Conservation (phyloP, 257 asterid species). For the Solanum tarapatanum region DNA sequence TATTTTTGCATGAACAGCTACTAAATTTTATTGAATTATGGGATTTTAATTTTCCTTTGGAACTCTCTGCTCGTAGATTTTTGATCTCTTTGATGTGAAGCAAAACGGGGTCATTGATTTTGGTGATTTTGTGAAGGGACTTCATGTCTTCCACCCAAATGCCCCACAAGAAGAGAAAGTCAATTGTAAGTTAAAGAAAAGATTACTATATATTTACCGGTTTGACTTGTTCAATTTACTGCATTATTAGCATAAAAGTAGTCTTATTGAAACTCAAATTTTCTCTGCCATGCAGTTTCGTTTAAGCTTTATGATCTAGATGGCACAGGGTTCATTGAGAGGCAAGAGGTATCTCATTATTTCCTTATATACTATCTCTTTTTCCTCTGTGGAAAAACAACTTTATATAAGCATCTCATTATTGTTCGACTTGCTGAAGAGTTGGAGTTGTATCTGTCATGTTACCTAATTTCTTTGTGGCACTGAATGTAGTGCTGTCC, state of each 20-base stretch:
- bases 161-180: slow-evolving; percentile 87
- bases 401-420: neutral
- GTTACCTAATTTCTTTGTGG: neutral
- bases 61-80: slow-evolving; percentile 47
- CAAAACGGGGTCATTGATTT: slow-evolving; percentile 92
- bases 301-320: slow-evolving; percentile 93
- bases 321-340: slow-evolving; percentile 89
- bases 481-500: neutral
- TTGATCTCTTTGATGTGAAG: slow-evolving; percentile 93
- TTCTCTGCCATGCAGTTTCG: slow-evolving; percentile 50
- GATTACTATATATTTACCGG: neutral
- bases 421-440: neutral
- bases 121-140: slow-evolving; percentile 89
- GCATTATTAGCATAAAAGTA: neutral
- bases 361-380: neutral
- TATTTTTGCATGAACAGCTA: neutral
- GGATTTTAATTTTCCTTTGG: neutral
- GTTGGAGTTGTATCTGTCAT: neutral
- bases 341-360: slow-evolving; percentile 62
- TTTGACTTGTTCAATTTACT: neutral
- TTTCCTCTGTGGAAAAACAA: neutral
- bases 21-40: neutral
- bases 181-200: slow-evolving; percentile 44
- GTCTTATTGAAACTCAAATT: neutral
- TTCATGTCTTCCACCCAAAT: slow-evolving; percentile 95